Base-by-base conservation (phyloP, 305 asterid genomes). In the Fraxinus latifolia region DNA sequence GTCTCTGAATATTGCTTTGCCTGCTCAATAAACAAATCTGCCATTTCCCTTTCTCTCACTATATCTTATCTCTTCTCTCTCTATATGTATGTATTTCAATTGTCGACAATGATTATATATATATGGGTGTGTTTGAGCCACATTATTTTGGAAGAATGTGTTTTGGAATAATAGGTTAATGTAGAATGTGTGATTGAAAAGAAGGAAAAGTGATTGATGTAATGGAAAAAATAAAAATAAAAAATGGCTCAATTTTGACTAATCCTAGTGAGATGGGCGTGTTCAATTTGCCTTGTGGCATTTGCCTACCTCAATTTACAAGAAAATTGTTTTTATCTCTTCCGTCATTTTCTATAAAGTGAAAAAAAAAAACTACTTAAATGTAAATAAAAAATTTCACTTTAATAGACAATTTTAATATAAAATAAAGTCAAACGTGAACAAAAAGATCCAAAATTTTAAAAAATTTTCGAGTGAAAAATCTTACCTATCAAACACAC, bases 11-110 rank as follows among this genome's bases (percentile, higher is more conserved):
- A 65, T 5, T 65, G 73, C 73, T 65, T 86, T 68, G 90, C 90
- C 75, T 92, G 94, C 55, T 89, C 78, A 15, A 88, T 6, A 21
- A 90, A 92, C 83, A 90, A 80, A n/a, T 86, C 39, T 72, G 96
- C 94, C 96, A 92, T 90, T 0, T 37, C 73, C 0, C 73, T 25
- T 0, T 76, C 71, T 1, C 80, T 78, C 75, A 37, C 44, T 33
- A 0, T 44, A 11, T 79, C 0, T 79, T 58, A 0, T 60, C 70
- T 60, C 70, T 1, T 62, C 29, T 74, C 29, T 77, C 33, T 25
- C 4, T 81, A 0, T 70, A 9, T 81, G 74, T 53, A 76, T 77
- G 33, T 29, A n/a, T 31, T n/a, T 60, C 29, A 60, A 21, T 21
- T 1, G 3, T 60, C 31, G 15, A 60, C 14, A 7, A 23, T 5